These are phyloP conservation scores for Entophlyctis luteolus DNA, from an alignment of 192 early-diverging fungal genomes.

Conservation along the genomic window DNA sequence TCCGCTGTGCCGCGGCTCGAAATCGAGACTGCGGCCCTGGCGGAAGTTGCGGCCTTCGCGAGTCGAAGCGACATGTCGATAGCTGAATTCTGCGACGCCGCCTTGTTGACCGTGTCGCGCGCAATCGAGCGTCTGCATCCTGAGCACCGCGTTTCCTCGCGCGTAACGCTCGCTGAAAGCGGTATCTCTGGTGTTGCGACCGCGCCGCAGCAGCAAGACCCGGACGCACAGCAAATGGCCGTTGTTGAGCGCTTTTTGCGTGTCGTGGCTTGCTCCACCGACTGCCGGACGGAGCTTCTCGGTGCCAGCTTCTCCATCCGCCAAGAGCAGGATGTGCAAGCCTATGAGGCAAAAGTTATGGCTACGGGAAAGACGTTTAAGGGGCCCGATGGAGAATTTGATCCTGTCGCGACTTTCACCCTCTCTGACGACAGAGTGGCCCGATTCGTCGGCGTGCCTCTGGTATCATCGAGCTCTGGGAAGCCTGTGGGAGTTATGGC, in stretches of 20 bases:
- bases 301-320: slow-evolving; percentile 9
- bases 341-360: slow-evolving; percentile 16
- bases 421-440: slow-evolving; percentile 6
- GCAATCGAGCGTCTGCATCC: slow-evolving; percentile 32
- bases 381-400: not conserved
- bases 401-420: not conserved
- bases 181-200: not conserved
- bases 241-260: slow-evolving; percentile 22
- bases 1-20: slow-evolving; percentile 12
- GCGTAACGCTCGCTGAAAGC: slow-evolving; percentile 30
- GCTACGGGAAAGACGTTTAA: slow-evolving; percentile 2
- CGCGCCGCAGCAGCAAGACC: not conserved
- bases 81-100: slow-evolving; percentile 15
- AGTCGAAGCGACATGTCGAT: slow-evolving; percentile 16
- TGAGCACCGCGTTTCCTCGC: slow-evolving; percentile 17
- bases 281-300: not conserved
- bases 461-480: not conserved
- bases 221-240: not conserved
- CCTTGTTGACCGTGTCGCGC: slow-evolving; percentile 15
- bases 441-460: slow-evolving; percentile 30
- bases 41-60: slow-evolving; percentile 7
- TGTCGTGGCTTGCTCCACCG: slow-evolving; percentile 21
- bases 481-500: slow-evolving; percentile 28
- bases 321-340: slow-evolving; percentile 8
- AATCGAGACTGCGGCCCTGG: slow-evolving; percentile 23